Evolutionary conservation across 2,329 filamentous ascomycete genomes (phyloP).

Genomic region (Neoarthrinium moseri): DNA sequence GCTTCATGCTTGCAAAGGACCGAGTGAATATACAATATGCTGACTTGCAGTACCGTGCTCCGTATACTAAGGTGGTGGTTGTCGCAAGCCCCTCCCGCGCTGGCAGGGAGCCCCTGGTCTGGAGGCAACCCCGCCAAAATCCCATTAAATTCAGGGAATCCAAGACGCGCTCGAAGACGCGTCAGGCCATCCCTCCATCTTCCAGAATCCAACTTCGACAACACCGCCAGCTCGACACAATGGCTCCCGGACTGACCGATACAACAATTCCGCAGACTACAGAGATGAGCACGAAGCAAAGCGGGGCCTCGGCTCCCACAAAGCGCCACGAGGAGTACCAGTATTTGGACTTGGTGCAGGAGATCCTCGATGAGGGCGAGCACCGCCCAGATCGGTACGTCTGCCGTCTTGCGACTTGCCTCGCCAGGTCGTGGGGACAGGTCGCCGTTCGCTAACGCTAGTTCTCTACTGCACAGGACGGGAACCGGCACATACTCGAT

Average conservation of each 20-base stretch:
- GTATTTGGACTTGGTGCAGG: slow-evolving; percentile 84
- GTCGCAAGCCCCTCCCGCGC: background rate
- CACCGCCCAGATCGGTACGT: slow-evolving; percentile 79
- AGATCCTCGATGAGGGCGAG: slow-evolving; percentile 81
- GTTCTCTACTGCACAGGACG: slow-evolving; percentile 56
- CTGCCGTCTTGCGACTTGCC: too few relatives aligned
- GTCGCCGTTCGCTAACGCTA: slow-evolving; percentile 6
- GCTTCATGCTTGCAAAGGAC: too few relatives aligned
- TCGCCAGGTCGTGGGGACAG: too few relatives aligned
- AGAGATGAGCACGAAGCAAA: background rate
- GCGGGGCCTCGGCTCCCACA: background rate
- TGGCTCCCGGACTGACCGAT: slow-evolving; percentile 6
- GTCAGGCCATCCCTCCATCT: background rate
- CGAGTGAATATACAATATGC: too few relatives aligned
- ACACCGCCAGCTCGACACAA: background rate
- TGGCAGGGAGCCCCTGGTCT: background rate
- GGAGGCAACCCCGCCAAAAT: slow-evolving; percentile 4
- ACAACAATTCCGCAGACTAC: background rate
- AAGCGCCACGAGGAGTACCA: slow-evolving; percentile 77
- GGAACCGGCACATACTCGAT: slow-evolving; percentile 90
- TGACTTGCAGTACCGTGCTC: too few relatives aligned
- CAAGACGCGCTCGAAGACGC: slow-evolving; percentile 3
- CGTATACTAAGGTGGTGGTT: too few relatives aligned
- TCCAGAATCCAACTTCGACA: background rate
- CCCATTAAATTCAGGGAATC: background rate